These are phyloP conservation scores for Udeniomyces megalosporus DNA, from an alignment of 768 basidiomycete genomes.

Conservation along the genomic window DNA sequence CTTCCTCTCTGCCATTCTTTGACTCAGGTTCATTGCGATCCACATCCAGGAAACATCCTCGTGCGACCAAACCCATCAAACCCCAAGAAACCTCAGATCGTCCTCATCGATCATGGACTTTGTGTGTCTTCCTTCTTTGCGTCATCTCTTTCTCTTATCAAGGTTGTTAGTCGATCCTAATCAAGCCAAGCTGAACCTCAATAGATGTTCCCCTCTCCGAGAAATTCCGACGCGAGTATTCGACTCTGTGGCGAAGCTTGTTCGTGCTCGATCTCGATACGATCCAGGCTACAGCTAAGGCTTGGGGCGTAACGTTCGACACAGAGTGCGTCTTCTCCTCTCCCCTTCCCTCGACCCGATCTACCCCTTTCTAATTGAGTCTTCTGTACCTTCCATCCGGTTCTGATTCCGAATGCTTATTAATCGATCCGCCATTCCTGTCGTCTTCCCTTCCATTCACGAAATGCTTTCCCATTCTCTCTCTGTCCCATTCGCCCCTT, in stretches of 20 bases:
- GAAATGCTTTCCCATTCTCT: neutral
- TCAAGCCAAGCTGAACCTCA: too few relatives aligned
- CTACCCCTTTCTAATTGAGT: conserved; percentile 22
- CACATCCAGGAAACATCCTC: conserved; percentile 42
- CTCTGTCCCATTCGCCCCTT: neutral
- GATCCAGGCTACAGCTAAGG: conserved; percentile 27
- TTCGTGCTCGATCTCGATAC: conserved; percentile 29
- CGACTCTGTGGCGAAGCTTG: conserved; percentile 46
- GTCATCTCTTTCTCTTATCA: too few relatives aligned
- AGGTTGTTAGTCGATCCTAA: too few relatives aligned
- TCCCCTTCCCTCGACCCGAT: too few relatives aligned
- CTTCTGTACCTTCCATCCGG: neutral
- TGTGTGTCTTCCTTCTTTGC: conserved; percentile 27
- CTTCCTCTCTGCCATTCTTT: neutral
- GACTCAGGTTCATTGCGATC: conserved; percentile 40
- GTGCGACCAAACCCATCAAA: conserved; percentile 49
- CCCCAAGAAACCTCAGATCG: conserved; percentile 31
- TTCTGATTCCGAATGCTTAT: neutral
- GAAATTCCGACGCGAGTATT: conserved; percentile 58
- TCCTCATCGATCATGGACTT: conserved; percentile 82
- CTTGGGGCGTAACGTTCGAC: conserved; percentile 31
- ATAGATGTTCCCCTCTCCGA: conserved; percentile 53
- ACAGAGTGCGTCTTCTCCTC: conserved; percentile 24
- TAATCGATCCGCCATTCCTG: neutral
- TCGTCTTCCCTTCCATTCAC: neutral